Conservation (phyloP, 2,329 filamentous ascomycete genomes). For the Colletotrichum chrysophilum region DNA sequence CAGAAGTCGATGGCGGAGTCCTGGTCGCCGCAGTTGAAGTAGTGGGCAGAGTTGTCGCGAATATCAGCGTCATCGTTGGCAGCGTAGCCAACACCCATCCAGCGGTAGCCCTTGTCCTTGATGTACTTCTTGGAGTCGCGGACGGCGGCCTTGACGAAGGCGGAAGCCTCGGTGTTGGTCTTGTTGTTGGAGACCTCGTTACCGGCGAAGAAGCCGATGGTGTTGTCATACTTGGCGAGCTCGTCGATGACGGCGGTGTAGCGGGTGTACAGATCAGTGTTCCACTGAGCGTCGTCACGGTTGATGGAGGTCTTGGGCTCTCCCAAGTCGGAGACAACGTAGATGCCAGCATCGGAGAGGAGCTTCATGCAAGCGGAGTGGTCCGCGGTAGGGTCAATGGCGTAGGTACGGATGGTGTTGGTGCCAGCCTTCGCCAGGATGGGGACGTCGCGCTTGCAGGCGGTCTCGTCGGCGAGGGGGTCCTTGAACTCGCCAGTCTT, state of each 20-base stretch:
- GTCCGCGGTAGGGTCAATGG: conserved; percentile 79
- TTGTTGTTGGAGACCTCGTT: conserved; percentile 93
- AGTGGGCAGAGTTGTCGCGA: conserved; percentile 81
- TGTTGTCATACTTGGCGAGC: conserved; percentile 84
- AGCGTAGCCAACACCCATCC: conserved; percentile 90
- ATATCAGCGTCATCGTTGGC: conserved; percentile 91
- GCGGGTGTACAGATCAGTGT: conserved; percentile 75
- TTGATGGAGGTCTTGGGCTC: conserved; percentile 86
- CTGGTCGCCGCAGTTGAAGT: conserved; percentile 88
- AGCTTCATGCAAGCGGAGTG: conserved; percentile 86
- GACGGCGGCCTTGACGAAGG: conserved; percentile 96
- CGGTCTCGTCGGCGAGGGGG: conserved; percentile 74
- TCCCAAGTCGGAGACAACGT: conserved; percentile 89
- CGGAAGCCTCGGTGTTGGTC: conserved; percentile 88
- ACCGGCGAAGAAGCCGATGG: conserved; percentile 96
- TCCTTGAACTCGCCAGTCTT: conserved; percentile 71
- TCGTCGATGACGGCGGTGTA: conserved; percentile 87
- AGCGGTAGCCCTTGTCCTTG: conserved; percentile 77
- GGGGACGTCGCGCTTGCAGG: conserved; percentile 86
- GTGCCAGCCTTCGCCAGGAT: conserved; percentile 79
- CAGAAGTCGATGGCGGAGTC: conserved; percentile 86
- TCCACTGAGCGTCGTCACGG: conserved; percentile 80
- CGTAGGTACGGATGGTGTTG: conserved; percentile 95
- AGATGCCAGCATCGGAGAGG: conserved; percentile 86
- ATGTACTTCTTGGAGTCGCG: conserved; percentile 97